These are phyloP conservation scores for Vitis hybrid DNA, from an alignment of 177 flowering plant genomes.

Conservation along the genomic window DNA sequence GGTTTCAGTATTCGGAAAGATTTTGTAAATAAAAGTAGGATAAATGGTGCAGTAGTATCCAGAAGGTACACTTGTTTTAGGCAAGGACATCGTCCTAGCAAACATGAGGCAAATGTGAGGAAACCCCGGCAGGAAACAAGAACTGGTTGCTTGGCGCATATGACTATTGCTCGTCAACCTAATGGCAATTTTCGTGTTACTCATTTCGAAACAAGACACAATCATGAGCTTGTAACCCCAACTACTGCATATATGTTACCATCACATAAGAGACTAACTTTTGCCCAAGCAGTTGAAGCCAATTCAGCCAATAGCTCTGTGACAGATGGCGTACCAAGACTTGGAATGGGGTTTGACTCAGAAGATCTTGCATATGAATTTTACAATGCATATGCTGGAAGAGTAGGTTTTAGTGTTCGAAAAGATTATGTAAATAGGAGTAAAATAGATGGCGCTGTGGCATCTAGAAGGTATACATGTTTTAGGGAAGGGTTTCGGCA, in stretches of 20 bases:
- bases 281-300: slow-evolving; percentile 27
- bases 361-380: slow-evolving; percentile 40
- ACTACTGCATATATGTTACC: slow-evolving; percentile 21
- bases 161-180: slow-evolving; percentile 33
- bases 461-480: slow-evolving; percentile 39
- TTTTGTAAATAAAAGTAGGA: slow-evolving; percentile 29
- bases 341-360: slow-evolving; percentile 45
- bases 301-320: slow-evolving; percentile 15
- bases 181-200: slow-evolving; percentile 29
- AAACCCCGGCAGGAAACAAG: slow-evolving; percentile 27
- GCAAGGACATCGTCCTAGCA: slow-evolving; percentile 26
- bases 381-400: slow-evolving; percentile 38
- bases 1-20: slow-evolving; percentile 31
- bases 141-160: slow-evolving; percentile 33
- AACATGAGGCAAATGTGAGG: slow-evolving; percentile 14
- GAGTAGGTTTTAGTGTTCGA: slow-evolving; percentile 37
- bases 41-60: slow-evolving; percentile 25
- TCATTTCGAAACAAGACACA: slow-evolving; percentile 25
- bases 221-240: slow-evolving; percentile 25
- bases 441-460: slow-evolving; percentile 31
- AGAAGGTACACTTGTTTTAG: slow-evolving; percentile 29
- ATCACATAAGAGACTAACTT: slow-evolving; percentile 25
- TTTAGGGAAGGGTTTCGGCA: slow-evolving; percentile 38
- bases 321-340: slow-evolving; percentile 33
- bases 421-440: slow-evolving; percentile 37